A percentile compares a stretch with the other conserved stretches of the same genome.
These are phyloP conservation scores for Mycena metata DNA, from an alignment of 768 basidiomycete genomes.

Conservation along the genomic window DNA sequence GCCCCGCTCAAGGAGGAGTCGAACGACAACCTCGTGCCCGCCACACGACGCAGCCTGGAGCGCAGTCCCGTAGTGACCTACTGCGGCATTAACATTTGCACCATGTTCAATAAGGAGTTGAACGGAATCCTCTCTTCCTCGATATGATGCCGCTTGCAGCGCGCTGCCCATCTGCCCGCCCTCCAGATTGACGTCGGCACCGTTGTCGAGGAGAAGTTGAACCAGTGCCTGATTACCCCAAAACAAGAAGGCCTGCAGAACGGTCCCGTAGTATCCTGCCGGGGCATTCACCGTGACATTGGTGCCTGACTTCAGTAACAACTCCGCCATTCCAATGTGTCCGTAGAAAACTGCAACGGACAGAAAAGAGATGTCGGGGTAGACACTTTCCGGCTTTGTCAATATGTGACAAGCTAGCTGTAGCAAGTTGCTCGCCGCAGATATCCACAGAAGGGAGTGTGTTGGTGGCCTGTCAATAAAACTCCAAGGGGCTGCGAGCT, in stretches of 20 bases:
- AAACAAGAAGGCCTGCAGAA: slow-evolving; percentile 3
- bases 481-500: background rate
- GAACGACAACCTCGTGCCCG: no score
- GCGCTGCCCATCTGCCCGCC: slow-evolving; percentile 6
- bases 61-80: no score
- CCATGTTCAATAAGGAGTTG: slow-evolving; percentile 6
- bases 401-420: background rate
- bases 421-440: background rate
- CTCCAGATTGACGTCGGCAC: no score
- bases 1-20: no score
- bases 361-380: no score
- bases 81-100: no score
- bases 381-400: no score
- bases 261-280: slow-evolving; percentile 6
- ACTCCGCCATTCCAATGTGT: no score
- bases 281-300: slow-evolving; percentile 8
- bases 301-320: background rate
- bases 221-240: no score
- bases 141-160: slow-evolving; percentile 5
- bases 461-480: background rate
- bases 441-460: background rate
- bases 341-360: no score
- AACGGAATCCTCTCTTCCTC: slow-evolving; percentile 4
- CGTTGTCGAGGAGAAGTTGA: no score
- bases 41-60: no score